These are phyloP conservation scores for Alternaria sp. DNA, from an alignment of 2,329 filamentous ascomycete species.

Conservation along the genomic window DNA sequence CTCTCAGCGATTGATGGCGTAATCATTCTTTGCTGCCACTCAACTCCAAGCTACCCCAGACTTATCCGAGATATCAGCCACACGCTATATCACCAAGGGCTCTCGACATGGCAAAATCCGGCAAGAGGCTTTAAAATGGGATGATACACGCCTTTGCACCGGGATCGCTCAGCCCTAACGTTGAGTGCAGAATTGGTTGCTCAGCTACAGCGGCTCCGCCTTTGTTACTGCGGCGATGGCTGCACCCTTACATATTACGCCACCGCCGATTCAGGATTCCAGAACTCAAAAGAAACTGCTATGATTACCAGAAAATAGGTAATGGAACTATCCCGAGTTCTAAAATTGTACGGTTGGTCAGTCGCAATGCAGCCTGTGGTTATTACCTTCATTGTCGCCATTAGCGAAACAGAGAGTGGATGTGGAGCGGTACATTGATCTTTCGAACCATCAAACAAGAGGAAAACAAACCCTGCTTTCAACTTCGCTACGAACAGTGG, in stretches of 20 bases:
- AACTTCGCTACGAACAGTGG: background rate
- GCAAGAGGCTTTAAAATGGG: background rate
- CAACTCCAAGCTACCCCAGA: background rate
- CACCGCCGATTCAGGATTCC: background rate
- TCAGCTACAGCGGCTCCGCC: background rate
- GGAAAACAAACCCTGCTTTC: background rate
- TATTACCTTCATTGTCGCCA: background rate
- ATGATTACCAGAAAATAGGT: background rate
- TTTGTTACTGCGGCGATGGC: slow-evolving; percentile 7
- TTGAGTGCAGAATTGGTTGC: background rate
- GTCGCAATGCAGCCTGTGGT: background rate
- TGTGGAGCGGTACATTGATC: background rate
- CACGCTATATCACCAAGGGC: background rate
- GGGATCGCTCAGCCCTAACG: background rate
- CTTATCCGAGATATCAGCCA: background rate
- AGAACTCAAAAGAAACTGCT: background rate
- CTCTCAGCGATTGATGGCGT: background rate
- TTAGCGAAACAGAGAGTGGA: background rate
- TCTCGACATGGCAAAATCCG: background rate
- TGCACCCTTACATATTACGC: background rate
- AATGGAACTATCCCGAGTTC: background rate
- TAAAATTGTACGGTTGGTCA: background rate
- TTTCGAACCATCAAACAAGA: background rate
- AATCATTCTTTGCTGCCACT: background rate
- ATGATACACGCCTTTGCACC: background rate